Conservation (phyloP, 345 rosid species). For the Corchorus capsularis region DNA sequence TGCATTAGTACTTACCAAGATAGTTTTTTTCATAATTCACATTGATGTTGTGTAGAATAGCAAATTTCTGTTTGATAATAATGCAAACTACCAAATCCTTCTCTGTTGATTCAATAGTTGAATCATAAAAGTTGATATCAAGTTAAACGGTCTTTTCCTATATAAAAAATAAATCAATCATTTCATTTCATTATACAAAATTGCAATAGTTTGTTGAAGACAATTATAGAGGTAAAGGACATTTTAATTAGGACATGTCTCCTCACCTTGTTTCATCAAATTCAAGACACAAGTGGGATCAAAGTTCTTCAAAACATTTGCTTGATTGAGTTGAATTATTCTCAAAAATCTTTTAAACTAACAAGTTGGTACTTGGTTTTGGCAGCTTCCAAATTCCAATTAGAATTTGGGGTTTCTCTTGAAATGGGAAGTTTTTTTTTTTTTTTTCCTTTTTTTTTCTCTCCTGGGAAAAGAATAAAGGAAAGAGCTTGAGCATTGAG, state of each 20-base stretch:
- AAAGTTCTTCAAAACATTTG: background rate
- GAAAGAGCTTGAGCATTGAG: background rate
- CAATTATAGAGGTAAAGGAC: background rate
- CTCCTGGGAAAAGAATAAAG: background rate
- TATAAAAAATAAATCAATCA: background rate
- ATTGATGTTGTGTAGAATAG: background rate
- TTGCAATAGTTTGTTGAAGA: constrained; percentile 2
- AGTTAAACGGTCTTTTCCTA: background rate
- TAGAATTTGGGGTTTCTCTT: background rate
- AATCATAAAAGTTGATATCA: background rate
- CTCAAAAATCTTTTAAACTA: background rate
- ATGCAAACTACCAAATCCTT: background rate
- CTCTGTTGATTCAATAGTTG: background rate
- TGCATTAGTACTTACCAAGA: background rate
- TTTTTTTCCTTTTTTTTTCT: too few relatives aligned
- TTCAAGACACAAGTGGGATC: background rate
- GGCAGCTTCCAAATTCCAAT: background rate
- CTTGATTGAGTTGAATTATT: background rate
- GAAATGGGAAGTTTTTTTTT: background rate
- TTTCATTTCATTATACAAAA: background rate
- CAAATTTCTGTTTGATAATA: background rate
- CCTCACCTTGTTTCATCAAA: background rate
- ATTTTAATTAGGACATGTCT: background rate
- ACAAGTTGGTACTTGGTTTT: constrained; percentile 12
- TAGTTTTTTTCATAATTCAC: background rate